These are phyloP conservation scores for Penicillium glabrum DNA, from an alignment of 2,329 filamentous ascomycete species.

Conservation along the genomic window DNA sequence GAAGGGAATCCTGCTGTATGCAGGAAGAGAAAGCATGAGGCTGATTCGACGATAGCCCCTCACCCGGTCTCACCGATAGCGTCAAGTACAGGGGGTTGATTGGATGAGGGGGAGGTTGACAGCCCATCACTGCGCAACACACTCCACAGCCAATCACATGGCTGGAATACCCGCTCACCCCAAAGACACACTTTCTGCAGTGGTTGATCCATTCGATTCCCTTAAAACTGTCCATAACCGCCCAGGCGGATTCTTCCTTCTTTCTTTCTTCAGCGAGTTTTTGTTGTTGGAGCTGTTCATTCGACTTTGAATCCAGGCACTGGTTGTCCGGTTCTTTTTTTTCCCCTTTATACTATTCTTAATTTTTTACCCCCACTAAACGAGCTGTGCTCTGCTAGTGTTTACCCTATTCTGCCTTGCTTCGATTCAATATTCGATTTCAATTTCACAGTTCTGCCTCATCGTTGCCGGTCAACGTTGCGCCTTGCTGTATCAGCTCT, in stretches of 20 bases:
- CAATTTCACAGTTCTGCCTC: constrained; percentile 18
- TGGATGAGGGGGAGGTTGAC: not conserved
- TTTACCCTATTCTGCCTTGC: constrained; percentile 26
- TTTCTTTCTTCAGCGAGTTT: constrained; percentile 65
- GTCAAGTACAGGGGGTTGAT: constrained; percentile 17
- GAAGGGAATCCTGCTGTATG: too few species aligned
- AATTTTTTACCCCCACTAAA: constrained; percentile 28
- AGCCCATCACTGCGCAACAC: constrained; percentile 7
- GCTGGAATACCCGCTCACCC: constrained; percentile 6
- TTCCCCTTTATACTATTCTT: constrained; percentile 25
- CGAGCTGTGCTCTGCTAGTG: constrained; percentile 39
- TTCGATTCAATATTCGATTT: constrained; percentile 21
- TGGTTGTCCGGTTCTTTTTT: constrained; percentile 48
- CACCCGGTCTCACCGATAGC: constrained; percentile 15
- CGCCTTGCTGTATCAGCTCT: constrained; percentile 29
- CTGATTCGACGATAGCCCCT: constrained; percentile 1
- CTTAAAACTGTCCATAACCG: constrained; percentile 24
- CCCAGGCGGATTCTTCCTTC: constrained; percentile 30
- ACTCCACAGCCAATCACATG: constrained; percentile 2
- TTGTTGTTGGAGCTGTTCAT: constrained; percentile 46
- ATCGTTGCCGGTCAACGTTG: constrained; percentile 37
- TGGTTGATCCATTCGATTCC: constrained; percentile 17
- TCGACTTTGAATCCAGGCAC: constrained; percentile 43
- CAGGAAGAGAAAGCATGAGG: not conserved
- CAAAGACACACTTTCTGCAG: constrained; percentile 9